Evolutionary conservation across 1,284 basidiomycete species (phyloP), one percentile per base, ranked within the genome.

Genomic region (Ustilago hordei): DNA sequence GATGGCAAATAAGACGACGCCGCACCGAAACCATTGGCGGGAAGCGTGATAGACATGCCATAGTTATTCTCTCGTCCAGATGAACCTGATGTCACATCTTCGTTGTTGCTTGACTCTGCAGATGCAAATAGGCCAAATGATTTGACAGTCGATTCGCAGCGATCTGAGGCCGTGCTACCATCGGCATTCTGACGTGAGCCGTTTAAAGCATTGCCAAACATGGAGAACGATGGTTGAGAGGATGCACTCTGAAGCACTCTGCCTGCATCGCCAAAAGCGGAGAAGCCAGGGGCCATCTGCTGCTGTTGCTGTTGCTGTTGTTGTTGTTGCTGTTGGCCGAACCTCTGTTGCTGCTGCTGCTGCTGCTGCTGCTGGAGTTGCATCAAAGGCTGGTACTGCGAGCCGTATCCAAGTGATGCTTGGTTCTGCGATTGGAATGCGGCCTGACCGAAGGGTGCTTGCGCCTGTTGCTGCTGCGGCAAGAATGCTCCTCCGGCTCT

Each of bases 1-100:
- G 75, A 78, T 4, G 75, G 75, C 19, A 78, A 38, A 38, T 73
- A 78, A 19, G 70, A 65, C 11, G 70, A 64, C 17, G 75, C 70
- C 32, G 62, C 75, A 11, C 69, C 67, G 31, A 77, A 73, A 5
- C 45, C 69, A 23, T 69, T 69, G 31, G 63, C 39, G 7, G 75
- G 69, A 52, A 77, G 17, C 19, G 66, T 50, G 55, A 77, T 77
- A 12, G 75, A 69, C 69, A 77, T 77, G 50, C 69, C 65, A 7
- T 60, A 64, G n/a, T 72, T 56, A 35, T 58, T 47, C 11, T 68
- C 65, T 5, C 48, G 55, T 28, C 35, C 34, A 38, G 57, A 60
- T n/a, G 47, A n/a, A 1, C 38, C 38, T 45, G 43, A 8, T 8
- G 43, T 19, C 19, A 8, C 43, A 2, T 54, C 66, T 52, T 43